These are phyloP conservation scores for Carex kokanica DNA, from an alignment of 176 grass and related monocot species.

Conservation along the genomic window DNA sequence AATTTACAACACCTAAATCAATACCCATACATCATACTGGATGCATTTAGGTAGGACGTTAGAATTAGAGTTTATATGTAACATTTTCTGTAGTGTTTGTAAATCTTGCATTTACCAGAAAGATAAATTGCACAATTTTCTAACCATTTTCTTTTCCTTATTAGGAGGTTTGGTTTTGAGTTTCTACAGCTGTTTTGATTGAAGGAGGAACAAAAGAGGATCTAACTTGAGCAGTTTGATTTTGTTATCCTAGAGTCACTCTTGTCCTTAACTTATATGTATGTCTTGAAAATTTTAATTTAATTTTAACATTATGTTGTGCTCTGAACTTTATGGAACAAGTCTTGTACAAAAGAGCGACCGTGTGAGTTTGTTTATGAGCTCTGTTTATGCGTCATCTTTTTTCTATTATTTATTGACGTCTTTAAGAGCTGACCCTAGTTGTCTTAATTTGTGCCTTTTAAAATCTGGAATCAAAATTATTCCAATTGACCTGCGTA, in stretches of 20 bases:
- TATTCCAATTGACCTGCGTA: no score
- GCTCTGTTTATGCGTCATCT: background rate
- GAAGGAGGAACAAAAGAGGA: background rate
- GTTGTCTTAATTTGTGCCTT: no score
- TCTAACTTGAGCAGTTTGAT: background rate
- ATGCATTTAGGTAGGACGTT: background rate
- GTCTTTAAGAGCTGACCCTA: no score
- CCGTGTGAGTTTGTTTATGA: background rate
- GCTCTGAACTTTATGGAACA: background rate
- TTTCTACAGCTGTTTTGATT: background rate
- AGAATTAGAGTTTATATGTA: background rate
- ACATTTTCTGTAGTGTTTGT: background rate
- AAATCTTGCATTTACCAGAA: background rate
- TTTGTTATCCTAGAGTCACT: background rate
- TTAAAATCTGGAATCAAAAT: no score
- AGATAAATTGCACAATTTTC: background rate
- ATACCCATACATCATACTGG: background rate
- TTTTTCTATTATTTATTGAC: background rate
- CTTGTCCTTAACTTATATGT: background rate
- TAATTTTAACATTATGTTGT: background rate
- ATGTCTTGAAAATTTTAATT: background rate
- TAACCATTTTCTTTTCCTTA: background rate
- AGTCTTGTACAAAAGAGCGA: background rate
- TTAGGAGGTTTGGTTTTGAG: background rate
- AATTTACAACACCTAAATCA: background rate